Base-by-base conservation (phyloP, 371 early-diverging fungal species). In the Dichotomocladium elegans region DNA sequence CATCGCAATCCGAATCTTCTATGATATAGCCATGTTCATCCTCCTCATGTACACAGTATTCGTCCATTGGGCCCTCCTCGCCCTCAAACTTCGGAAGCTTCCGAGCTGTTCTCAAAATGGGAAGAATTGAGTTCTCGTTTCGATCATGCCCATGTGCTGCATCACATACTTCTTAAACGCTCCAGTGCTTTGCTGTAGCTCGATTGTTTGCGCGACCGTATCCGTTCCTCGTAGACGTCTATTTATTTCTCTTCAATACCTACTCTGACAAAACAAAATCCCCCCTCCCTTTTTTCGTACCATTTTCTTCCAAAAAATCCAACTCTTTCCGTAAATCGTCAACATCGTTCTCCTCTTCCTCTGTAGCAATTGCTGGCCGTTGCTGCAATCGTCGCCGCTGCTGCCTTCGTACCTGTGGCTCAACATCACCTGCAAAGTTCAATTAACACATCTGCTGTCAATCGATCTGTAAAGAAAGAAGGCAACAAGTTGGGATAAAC, bases 291-390 rank as follows among this genome's bases (percentile, higher is more conserved):
- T 31, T 7, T 29, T 34, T 30, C 21, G 47, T 49, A 53, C 59
- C 59, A 29, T 59, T 59, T 30, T 53, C 54, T 15, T 47, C 44
- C 14, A 59, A 31, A 17, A 59, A 59, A 26, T 59, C 59, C 48
- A 59, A 47, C 28, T 59, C 59, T 29, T 59, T 50, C 14, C 44
- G 28, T 28, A 41, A 12, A 4, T 55, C 43, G 1, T 54, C 47
- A 10, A 41, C 55, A 29, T 41, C 41, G 25, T 30, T 51, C 15
- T 28, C 37, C 1, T 34, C 35, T 4, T 14, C 27, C 26, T 47
- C 47, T 3, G 17, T 30, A 14, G n/a, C 21, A 7, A 0, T 37
- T 11, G 21, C 9, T 17, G 17, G 37, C 9, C 37, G 37, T 12
- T 37, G 37, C n/a, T 7, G 37, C 14, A 37, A 37, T 37, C 37